Percentiles rank a stretch among this genome's conserved stretches.
Evolutionary conservation across 2,329 filamentous ascomycete genomes (phyloP).

Genomic region (Lecanoromycetidae sp.): DNA sequence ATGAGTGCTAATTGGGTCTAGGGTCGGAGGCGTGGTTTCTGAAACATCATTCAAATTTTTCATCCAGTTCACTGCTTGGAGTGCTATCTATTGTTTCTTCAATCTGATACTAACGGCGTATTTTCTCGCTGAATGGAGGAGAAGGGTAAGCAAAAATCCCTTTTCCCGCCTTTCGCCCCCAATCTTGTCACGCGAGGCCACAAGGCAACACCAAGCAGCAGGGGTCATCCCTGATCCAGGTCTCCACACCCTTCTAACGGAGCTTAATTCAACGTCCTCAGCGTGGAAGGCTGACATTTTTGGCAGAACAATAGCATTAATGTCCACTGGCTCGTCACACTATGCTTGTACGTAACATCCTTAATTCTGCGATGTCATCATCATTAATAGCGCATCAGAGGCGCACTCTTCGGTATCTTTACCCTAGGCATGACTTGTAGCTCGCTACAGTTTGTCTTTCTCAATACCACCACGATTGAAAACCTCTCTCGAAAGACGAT

Average conservation of each 20-base stretch:
- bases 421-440: constrained; percentile 62
- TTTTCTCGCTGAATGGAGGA: constrained; percentile 42
- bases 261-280: constrained; percentile 4
- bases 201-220: background rate
- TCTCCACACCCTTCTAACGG: background rate
- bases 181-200: background rate
- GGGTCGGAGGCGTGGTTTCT: constrained; percentile 85
- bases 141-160: constrained; percentile 6
- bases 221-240: background rate
- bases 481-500: constrained; percentile 50
- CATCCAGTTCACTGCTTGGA: constrained; percentile 71
- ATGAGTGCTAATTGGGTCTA: constrained; percentile 22
- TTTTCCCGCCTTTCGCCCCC: background rate
- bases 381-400: constrained; percentile 27
- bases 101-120: constrained; percentile 52
- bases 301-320: constrained; percentile 34
- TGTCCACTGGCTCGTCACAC: constrained; percentile 50
- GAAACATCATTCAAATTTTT: constrained; percentile 89
- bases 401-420: constrained; percentile 69
- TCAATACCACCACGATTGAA: constrained; percentile 79
- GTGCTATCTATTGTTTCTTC: constrained; percentile 53
- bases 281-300: constrained; percentile 15
- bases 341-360: constrained; percentile 45
- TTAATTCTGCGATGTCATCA: background rate
- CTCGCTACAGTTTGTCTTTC: constrained; percentile 55